Evolutionary conservation across 2,329 filamentous ascomycete genomes (phyloP).

Genomic region (Chaetomium globosum): DNA sequence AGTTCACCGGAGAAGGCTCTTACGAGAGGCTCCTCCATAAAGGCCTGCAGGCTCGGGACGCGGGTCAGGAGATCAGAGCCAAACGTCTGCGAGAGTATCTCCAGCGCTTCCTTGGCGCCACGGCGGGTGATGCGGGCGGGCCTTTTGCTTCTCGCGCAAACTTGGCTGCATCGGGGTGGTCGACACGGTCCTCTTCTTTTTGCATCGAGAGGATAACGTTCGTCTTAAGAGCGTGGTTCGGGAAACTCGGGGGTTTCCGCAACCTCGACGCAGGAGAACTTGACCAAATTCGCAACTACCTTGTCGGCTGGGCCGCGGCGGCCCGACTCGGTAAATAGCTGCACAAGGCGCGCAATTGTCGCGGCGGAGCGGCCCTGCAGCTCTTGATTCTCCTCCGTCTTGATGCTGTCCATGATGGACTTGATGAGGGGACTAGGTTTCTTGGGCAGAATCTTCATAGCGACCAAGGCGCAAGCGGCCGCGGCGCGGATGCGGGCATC

Average conservation of each 20-base stretch:
- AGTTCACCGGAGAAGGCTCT: constrained; percentile 73
- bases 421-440: constrained; percentile 93
- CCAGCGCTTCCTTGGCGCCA: constrained; percentile 90
- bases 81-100: constrained; percentile 81
- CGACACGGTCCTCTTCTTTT: constrained; percentile 94
- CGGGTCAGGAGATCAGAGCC: constrained; percentile 75
- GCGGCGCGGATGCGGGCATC: constrained; percentile 86
- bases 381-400: constrained; percentile 87
- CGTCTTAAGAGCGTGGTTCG: constrained; percentile 75
- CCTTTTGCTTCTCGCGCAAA: constrained; percentile 86
- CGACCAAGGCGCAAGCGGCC: constrained; percentile 83
- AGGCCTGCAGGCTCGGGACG: constrained; percentile 76
- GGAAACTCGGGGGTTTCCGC: constrained; percentile 96
- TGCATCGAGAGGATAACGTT: constrained; percentile 87
- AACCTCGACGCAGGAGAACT: constrained; percentile 96
- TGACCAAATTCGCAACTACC: constrained; percentile 91
- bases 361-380: constrained; percentile 84
- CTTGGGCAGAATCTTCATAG: constrained; percentile 86
- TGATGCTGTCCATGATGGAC: constrained; percentile 97
- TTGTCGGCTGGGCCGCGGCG: constrained; percentile 89
- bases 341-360: constrained; percentile 82
- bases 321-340: constrained; percentile 77
- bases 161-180: constrained; percentile 86
- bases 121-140: constrained; percentile 87
- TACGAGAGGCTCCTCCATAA: constrained; percentile 80